Evolutionary conservation across 164 flowering plant genomes (phyloP).

Genomic region (Vitis cinerea): DNA sequence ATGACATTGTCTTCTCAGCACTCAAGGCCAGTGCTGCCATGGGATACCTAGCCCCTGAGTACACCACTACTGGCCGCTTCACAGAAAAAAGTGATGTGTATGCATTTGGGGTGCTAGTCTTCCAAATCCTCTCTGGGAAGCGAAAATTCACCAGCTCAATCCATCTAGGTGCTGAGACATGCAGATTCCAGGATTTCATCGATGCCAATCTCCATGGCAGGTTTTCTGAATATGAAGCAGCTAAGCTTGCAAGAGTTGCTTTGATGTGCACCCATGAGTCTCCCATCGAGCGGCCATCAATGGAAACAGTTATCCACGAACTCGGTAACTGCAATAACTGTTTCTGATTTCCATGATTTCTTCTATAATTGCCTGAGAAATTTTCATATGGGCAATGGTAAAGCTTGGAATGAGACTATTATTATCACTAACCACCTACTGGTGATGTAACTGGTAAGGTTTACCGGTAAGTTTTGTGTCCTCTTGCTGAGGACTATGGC

Average conservation of each 20-base stretch:
- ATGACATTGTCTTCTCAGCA: constrained; percentile 51
- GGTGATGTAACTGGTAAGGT: too few relatives aligned
- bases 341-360: constrained; percentile 12
- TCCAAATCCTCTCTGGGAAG: constrained; percentile 57
- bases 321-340: constrained; percentile 34
- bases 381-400: background rate
- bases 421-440: constrained; percentile 10
- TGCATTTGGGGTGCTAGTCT: constrained; percentile 58
- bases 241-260: constrained; percentile 48
- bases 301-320: constrained; percentile 50
- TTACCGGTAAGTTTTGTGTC: background rate
- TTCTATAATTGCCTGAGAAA: background rate
- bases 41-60: constrained; percentile 71
- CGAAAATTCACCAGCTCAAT: constrained; percentile 29
- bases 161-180: constrained; percentile 30
- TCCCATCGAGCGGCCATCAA: constrained; percentile 49
- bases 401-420: background rate
- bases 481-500: background rate
- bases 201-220: constrained; percentile 49
- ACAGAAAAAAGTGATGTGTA: constrained; percentile 62
- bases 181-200: constrained; percentile 37
- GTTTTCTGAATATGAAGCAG: constrained; percentile 51
- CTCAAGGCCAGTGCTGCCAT: constrained; percentile 60
- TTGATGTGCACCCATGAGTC: constrained; percentile 49
- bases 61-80: constrained; percentile 54